These are phyloP conservation scores for Camellia sinensis DNA, from an alignment of 148 eudicot species.

Conservation along the genomic window DNA sequence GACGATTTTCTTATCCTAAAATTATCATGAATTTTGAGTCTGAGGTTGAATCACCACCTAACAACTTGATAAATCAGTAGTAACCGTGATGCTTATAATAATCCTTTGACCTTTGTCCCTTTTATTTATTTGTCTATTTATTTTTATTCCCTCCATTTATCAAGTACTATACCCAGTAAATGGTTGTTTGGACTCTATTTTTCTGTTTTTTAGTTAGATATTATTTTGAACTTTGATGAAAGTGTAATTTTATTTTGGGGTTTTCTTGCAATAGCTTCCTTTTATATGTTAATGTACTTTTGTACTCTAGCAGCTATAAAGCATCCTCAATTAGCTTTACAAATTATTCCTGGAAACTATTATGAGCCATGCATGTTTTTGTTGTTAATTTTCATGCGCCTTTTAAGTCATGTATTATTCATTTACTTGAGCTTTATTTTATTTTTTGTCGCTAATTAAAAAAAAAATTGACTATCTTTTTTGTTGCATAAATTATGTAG, in stretches of 20 bases:
- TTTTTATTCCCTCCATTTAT: not conserved
- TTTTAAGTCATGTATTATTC: not conserved
- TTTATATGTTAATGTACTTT: not conserved
- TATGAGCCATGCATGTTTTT: not conserved
- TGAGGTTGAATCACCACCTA: too few species aligned
- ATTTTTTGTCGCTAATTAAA: not conserved
- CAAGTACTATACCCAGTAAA: not conserved
- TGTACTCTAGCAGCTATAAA: not conserved
- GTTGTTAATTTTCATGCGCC: not conserved
- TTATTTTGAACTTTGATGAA: not conserved
- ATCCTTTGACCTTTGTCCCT: too few species aligned
- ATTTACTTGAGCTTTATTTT: not conserved
- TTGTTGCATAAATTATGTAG: constrained; percentile 36
- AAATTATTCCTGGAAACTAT: not conserved
- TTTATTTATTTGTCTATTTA: too few species aligned
- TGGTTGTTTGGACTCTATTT: not conserved
- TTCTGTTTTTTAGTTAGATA: too few species aligned
- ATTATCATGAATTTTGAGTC: too few species aligned
- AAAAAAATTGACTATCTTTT: not conserved
- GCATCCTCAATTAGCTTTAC: not conserved
- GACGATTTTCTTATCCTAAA: too few species aligned
- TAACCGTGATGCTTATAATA: too few species aligned
- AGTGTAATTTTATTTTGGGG: not conserved
- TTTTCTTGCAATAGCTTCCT: not conserved
- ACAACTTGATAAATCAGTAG: too few species aligned